These are phyloP conservation scores for Ananas comosus DNA, from an alignment of 176 grass and related monocot genomes.

Conservation along the genomic window DNA sequence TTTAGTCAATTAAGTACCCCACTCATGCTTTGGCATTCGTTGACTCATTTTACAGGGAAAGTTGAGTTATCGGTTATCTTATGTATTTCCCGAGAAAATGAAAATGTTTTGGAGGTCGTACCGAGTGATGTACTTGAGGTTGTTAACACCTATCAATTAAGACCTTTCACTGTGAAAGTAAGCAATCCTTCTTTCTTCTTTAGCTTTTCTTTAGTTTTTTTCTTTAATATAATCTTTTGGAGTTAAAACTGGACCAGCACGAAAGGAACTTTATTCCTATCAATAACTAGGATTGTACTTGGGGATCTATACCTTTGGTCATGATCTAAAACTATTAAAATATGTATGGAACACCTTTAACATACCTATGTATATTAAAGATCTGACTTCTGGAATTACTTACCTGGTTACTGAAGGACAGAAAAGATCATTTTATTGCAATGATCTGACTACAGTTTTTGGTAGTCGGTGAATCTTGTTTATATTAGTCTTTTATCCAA, in stretches of 20 bases:
- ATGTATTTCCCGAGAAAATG: conserved; percentile 46
- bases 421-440: too few species aligned
- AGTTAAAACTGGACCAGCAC: background rate
- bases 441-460: too few species aligned
- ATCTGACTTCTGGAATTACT: too few species aligned
- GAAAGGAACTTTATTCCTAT: background rate
- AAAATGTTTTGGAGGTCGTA: conserved; percentile 29
- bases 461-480: too few species aligned
- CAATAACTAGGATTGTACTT: background rate
- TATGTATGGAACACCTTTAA: background rate
- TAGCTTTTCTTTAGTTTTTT: background rate
- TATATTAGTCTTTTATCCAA: too few species aligned
- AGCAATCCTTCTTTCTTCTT: conserved; percentile 16
- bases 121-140: conserved; percentile 50
- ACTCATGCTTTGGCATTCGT: conserved; percentile 1
- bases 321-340: background rate
- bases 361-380: too few species aligned
- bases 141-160: conserved; percentile 42
- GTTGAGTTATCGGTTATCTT: conserved; percentile 71
- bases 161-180: conserved; percentile 55
- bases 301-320: background rate
- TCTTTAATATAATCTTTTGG: background rate
- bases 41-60: conserved; percentile 40
- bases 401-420: too few species aligned
- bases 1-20: background rate